Evolutionary conservation across 805 yeast species (phyloP).

Genomic region (Maudiozyma turicensis): DNA sequence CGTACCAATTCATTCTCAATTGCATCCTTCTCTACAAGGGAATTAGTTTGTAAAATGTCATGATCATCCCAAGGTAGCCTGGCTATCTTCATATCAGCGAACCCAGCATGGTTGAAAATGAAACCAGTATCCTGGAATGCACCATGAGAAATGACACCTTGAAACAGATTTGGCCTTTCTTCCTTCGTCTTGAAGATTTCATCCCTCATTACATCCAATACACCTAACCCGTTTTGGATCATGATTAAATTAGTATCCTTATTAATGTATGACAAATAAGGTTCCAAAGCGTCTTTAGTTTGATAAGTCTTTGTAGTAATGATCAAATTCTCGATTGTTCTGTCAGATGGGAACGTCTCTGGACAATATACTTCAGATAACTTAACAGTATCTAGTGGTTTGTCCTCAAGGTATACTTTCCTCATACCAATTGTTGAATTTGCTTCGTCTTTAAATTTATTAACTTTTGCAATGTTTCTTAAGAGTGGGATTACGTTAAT

Average conservation of each 20-base stretch:
- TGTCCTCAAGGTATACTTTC: slow-evolving; percentile 12
- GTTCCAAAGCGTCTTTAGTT: slow-evolving; percentile 52
- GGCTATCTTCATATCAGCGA: slow-evolving; percentile 53
- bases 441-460: slow-evolving; percentile 13
- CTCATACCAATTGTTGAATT: slow-evolving; percentile 19
- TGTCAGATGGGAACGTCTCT: slow-evolving; percentile 13
- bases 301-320: slow-evolving; percentile 76
- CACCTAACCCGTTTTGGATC: slow-evolving; percentile 88
- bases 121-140: slow-evolving; percentile 44
- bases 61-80: slow-evolving; percentile 37
- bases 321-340: slow-evolving; percentile 44
- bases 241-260: slow-evolving; percentile 52
- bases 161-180: slow-evolving; percentile 51
- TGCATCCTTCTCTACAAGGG: slow-evolving; percentile 7
- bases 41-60: slow-evolving; percentile 15
- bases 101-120: slow-evolving; percentile 52
- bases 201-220: slow-evolving; percentile 44
- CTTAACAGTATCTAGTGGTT: slow-evolving; percentile 7
- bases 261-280: slow-evolving; percentile 41
- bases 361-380: slow-evolving; percentile 15
- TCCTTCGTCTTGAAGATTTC: slow-evolving; percentile 43
- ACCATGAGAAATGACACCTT: slow-evolving; percentile 81
- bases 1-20: slow-evolving; percentile 21
- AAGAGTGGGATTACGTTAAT: slow-evolving; percentile 24
- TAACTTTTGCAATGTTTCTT: slow-evolving; percentile 21